These are phyloP conservation scores for Aurifilum marmelostoma DNA, from an alignment of 2,329 filamentous ascomycete genomes.

Conservation along the genomic window DNA sequence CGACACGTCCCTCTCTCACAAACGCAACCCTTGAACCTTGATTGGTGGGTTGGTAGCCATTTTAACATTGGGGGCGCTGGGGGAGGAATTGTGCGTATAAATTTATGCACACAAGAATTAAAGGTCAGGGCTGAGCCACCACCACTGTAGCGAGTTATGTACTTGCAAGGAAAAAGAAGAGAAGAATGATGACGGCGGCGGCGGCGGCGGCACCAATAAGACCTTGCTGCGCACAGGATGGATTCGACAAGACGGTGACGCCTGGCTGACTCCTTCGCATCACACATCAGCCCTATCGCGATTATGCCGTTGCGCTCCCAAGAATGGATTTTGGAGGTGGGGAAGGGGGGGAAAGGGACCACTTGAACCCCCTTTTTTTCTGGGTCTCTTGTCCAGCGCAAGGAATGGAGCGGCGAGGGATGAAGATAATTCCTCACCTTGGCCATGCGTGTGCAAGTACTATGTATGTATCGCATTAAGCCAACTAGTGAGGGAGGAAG, in stretches of 20 bases:
- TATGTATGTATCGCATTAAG: not conserved
- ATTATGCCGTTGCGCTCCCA: not conserved
- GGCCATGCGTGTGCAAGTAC: not conserved
- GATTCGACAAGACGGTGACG: not conserved
- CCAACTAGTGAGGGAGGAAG: not conserved
- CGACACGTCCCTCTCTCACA: not conserved
- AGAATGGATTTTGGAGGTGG: not conserved
- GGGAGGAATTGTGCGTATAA: not conserved
- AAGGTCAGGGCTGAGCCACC: conserved; percentile 9
- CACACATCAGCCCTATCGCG: conserved; percentile 11
- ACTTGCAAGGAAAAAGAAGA: not conserved
- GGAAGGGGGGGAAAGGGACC: too few species aligned
- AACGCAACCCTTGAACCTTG: not conserved
- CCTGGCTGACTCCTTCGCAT: not conserved
- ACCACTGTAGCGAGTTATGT: not conserved
- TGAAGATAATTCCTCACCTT: not conserved
- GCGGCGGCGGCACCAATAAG: not conserved
- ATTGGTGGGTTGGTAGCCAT: not conserved
- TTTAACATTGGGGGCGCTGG: not conserved
- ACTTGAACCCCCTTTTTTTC: not conserved
- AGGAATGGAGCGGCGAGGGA: not conserved
- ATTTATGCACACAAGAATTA: not conserved
- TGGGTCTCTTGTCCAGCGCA: not conserved
- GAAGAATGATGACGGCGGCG: not conserved
- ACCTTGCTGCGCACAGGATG: not conserved